A percentile compares a stretch with the other conserved stretches of the same genome.
These are phyloP conservation scores for Aspergillus sclerotialis DNA, from an alignment of 2,329 filamentous ascomycete genomes.

Conservation along the genomic window DNA sequence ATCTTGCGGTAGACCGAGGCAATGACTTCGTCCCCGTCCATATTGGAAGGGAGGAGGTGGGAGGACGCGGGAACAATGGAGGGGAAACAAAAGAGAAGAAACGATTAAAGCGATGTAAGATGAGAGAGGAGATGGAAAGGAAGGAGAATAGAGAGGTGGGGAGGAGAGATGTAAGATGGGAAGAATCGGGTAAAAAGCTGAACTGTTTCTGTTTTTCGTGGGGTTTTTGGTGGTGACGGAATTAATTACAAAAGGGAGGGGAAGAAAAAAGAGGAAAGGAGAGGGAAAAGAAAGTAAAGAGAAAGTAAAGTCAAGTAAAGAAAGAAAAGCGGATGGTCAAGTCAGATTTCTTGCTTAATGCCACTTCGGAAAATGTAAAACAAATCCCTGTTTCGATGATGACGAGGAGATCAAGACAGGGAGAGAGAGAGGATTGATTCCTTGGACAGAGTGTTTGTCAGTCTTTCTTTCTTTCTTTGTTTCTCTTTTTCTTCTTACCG, in stretches of 20 bases:
- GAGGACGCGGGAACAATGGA: slow-evolving; percentile 7
- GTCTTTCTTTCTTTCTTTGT: too few species aligned
- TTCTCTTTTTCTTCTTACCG: not conserved
- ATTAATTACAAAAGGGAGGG: too few species aligned
- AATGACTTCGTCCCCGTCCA: slow-evolving; percentile 56
- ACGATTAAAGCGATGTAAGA: slow-evolving; percentile 9
- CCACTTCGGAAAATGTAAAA: not conserved
- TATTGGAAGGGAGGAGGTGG: slow-evolving; percentile 31
- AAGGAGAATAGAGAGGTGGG: slow-evolving; percentile 7
- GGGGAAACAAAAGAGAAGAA: slow-evolving; percentile 5
- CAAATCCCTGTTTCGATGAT: not conserved
- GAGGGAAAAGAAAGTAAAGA: slow-evolving; percentile 3
- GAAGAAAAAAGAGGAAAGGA: slow-evolving; percentile 6
- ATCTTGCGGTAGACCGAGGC: slow-evolving; percentile 93
- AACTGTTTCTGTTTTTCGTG: too few species aligned
- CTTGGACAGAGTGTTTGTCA: not conserved
- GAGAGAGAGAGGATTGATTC: not conserved
- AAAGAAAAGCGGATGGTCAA: slow-evolving; percentile 1
- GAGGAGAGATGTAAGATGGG: slow-evolving; percentile 12
- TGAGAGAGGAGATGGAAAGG: slow-evolving; percentile 2
- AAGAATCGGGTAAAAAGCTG: too few species aligned
- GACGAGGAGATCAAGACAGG: not conserved
- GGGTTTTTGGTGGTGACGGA: too few species aligned
- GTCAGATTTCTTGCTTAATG: not conserved
- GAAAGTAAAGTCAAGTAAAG: not conserved